Evolutionary conservation across 2,329 filamentous ascomycete genomes (phyloP), one percentile per base, ranked within the genome.

Genomic region (Helicocarpus griseus): DNA sequence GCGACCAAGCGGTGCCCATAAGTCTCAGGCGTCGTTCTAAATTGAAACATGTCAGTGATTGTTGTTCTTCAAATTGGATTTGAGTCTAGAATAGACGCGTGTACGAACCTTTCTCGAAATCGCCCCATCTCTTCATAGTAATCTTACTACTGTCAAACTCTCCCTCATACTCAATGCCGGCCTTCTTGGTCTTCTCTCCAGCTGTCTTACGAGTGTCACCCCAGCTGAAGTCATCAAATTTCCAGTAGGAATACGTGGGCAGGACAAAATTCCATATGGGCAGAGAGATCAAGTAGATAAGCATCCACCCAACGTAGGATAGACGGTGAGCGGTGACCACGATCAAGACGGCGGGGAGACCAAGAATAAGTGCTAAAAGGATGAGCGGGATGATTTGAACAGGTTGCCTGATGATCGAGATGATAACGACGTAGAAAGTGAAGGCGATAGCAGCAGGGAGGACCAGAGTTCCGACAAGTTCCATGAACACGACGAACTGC

Each of bases 141-240:
- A 98, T 98, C 80, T 96, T 95, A 70, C 86, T 94, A 69, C 87
- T 94, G 70, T 98, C 94, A 63, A 98, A 98, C 70, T 97, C 93
- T 57, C 93, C 93, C 70, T 96, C 89, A 57, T 85, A 85, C 63
- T 91, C 90, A 13, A 89, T 83, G 29, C 88, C 87, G 2, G 80
- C 87, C 73, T 91, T 93, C 76, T 91, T 90, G 13, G 81, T 85
- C 73, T 86, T 88, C 65, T 95, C 91, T 26, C 90, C 90, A 0
- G 85, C 87, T 38, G 91, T 95, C 80, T 97, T 95, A 56, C 93
- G 83, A 51, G 93, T 98, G 57, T 98, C 94, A 63, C 93, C 93
- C 93, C 93, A 98, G 52, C 87, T 95, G 77, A 98, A 98, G 74
- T 98, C 93, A 68, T 98, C 93, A 67, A 98, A 98, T 73, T 98